A percentile compares a stretch with the other conserved stretches of the same genome.
phyloP scores from a whole-genome alignment of 805 yeast genomes.

The Pichia exigua region DNA sequence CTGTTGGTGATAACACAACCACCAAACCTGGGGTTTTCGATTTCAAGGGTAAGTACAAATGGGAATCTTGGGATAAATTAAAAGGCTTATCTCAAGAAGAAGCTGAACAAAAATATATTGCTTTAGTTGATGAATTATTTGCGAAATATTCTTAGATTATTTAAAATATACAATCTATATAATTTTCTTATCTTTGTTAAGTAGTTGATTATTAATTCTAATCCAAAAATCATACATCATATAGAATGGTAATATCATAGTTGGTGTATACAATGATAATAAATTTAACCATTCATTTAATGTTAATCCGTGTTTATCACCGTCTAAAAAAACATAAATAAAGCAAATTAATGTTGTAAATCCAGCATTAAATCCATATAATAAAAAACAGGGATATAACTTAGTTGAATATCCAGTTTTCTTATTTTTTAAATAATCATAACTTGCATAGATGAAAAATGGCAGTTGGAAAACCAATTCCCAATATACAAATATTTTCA shows the following conservation, averaged over 20 bases:
- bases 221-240: conserved; percentile 40
- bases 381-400: conserved; percentile 29
- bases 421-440: conserved; percentile 16
- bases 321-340: conserved; percentile 33
- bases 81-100: conserved; percentile 84
- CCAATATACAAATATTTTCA: conserved; percentile 57
- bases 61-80: conserved; percentile 92
- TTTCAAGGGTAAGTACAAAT: conserved; percentile 92
- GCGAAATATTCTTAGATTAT: conserved; percentile 33
- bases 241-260: conserved; percentile 53
- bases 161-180: background rate
- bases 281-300: conserved; percentile 34
- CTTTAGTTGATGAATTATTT: conserved; percentile 54
- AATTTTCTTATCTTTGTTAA: background rate
- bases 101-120: conserved; percentile 79
- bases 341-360: conserved; percentile 73
- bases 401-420: conserved; percentile 17
- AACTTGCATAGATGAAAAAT: conserved; percentile 47
- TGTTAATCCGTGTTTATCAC: conserved; percentile 33
- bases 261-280: conserved; percentile 57
- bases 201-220: conserved; percentile 6
- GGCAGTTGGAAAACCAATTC: conserved; percentile 80
- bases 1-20: conserved; percentile 87
- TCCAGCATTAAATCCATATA: conserved; percentile 80
- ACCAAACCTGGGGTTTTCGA: conserved; percentile 87